Evolutionary conservation across 2,329 filamentous ascomycete species (phyloP).

Genomic region (Phaeophleospora eucalypticola): DNA sequence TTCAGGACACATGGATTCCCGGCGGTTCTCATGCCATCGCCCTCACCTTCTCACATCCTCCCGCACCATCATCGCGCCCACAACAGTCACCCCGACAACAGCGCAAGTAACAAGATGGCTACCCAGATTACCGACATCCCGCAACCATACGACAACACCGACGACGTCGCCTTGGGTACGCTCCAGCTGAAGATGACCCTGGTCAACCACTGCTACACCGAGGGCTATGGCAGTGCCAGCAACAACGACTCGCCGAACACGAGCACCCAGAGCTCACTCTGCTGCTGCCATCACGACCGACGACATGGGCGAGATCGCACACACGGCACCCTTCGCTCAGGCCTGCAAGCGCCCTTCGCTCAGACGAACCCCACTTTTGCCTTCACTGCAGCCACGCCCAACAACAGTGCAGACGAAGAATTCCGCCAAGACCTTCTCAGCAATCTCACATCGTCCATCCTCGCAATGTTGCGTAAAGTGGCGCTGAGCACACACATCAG

Average conservation of each 20-base stretch:
- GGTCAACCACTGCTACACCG: constrained; percentile 13
- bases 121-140: constrained; percentile 2
- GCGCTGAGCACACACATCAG: neutral
- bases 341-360: constrained; percentile 2
- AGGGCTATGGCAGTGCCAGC: constrained; percentile 13
- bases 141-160: neutral
- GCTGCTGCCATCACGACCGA: constrained; percentile 17
- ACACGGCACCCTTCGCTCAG: constrained; percentile 9
- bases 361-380: constrained; percentile 9
- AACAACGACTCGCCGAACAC: constrained; percentile 14
- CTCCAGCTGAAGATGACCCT: constrained; percentile 1
- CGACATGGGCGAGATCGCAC: constrained; percentile 11
- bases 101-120: constrained; percentile 7
- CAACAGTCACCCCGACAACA: constrained; percentile 5
- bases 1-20: too few species aligned
- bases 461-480: neutral
- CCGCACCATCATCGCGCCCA: neutral
- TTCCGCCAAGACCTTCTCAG: constrained; percentile 3
- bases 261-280: constrained; percentile 18
- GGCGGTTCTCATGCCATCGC: too few species aligned
- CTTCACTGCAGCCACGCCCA: constrained; percentile 10
- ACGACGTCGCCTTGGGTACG: neutral
- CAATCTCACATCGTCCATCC: constrained; percentile 4
- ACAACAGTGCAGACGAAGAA: constrained; percentile 9
- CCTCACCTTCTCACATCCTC: constrained; percentile 9